Conservation (phyloP, 2,329 filamentous ascomycete genomes). For the Trichoderma breve region DNA sequence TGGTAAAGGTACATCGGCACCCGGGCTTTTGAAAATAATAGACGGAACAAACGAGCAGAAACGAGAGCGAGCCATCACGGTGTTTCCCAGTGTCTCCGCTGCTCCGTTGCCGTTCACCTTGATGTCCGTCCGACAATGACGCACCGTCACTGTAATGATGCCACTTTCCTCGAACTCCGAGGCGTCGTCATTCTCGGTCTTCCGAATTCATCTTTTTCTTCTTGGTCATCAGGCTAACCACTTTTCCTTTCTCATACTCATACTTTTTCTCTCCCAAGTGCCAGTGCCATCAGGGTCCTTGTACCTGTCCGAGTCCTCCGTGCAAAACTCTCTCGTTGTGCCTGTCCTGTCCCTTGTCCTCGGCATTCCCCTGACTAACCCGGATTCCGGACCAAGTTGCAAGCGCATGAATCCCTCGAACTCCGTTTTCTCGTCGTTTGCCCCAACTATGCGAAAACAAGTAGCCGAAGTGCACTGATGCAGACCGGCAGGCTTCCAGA, state of each 20-base stretch:
- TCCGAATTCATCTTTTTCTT: neutral
- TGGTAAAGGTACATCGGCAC: neutral
- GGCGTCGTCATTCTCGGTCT: neutral
- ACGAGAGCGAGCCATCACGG: neutral
- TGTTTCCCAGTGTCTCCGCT: neutral
- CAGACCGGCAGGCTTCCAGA: conserved; percentile 3
- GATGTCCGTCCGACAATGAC: conserved; percentile 12
- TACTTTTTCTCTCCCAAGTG: neutral
- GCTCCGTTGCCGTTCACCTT: neutral
- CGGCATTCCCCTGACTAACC: neutral
- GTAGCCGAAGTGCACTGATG: conserved; percentile 5
- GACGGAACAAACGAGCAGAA: neutral
- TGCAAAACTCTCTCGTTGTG: neutral
- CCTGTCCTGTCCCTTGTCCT: neutral
- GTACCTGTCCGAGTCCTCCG: neutral
- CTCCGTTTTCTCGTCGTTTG: neutral
- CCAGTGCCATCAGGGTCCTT: neutral
- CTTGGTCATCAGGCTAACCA: neutral
- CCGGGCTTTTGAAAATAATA: neutral
- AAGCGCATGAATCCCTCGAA: neutral
- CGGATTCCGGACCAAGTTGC: neutral
- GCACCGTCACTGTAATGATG: neutral
- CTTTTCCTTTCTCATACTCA: neutral
- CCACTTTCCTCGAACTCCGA: neutral
- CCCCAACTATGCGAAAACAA: neutral